Base-by-base conservation (phyloP, 768 basidiomycete genomes). In the Hericium coralloides region DNA sequence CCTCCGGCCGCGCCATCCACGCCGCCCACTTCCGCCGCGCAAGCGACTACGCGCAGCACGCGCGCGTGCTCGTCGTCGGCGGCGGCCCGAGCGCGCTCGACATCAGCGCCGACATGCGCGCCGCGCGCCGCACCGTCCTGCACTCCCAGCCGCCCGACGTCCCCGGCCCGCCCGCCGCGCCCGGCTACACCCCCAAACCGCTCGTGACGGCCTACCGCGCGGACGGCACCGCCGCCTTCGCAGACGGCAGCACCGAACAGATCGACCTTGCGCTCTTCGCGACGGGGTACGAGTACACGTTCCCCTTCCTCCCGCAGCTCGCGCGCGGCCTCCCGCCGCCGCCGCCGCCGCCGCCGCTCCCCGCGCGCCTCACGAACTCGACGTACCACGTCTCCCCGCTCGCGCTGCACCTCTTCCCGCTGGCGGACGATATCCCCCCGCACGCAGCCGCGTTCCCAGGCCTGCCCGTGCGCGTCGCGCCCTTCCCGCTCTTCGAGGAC, bases 401-500 rank as follows among this genome's bases (percentile, higher is more conserved):
- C 17, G 83, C 81, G 17, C 77, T 76, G 61, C 81, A 89, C 55
- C 58, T 92, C 8, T 87, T 90, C 63, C 89, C 89, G 0, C 60
- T 91, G 17, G 76, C 74, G 45, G 57, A 63, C 38, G 57, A 63
- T 48, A 77, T 73, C 64, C 83, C 75, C 1, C 72, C 75, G 1
- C 65, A 74, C 1, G 77, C 77, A 4, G 64, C 90, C 41, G 85
- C 81, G 9, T 89, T 92, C 68, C 72, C 87, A 52, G 81, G 87
- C 2, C 77, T 91, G 12, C 74, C 75, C 1, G 66, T 74, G 25
- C 72, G 73, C 37, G 81, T 90, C 22, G 77, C 77, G 0, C 93
- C 92, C 2, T 79, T 95, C 58, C 92, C 90, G 1, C 65, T 92
- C 0, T 74, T 85, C 50, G 91, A 97, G 68, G 81, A 80, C 0